Percentiles rank a stretch among this genome's conserved stretches.
phyloP scores from a whole-genome alignment of 805 yeast species.

The Scheffersomyces ergatensis region DNA sequence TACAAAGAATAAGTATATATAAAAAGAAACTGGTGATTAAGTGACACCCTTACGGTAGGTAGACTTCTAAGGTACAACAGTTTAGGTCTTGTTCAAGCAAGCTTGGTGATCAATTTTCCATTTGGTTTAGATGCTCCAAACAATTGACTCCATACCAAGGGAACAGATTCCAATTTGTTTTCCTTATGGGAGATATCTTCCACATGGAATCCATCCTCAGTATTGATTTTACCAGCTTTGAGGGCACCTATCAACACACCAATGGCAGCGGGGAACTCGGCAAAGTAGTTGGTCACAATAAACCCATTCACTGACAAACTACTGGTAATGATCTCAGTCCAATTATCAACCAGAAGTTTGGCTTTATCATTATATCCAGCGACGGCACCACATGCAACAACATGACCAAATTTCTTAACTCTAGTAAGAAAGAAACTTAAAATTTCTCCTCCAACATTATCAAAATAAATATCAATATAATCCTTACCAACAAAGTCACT shows the following conservation, averaged over 20 bases:
- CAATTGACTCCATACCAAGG: slow-evolving; percentile 47
- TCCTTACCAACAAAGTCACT: slow-evolving; percentile 38
- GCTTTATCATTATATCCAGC: slow-evolving; percentile 51
- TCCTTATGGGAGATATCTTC: slow-evolving; percentile 27
- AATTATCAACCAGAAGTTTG: slow-evolving; percentile 35
- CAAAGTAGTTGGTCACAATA: slow-evolving; percentile 44
- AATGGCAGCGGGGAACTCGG: slow-evolving; percentile 36
- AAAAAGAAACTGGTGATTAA: too few species aligned
- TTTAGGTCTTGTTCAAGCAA: too few species aligned
- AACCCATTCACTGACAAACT: slow-evolving; percentile 55
- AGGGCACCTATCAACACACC: slow-evolving; percentile 33
- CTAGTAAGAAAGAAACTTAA: slow-evolving; percentile 43
- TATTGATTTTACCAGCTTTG: slow-evolving; percentile 39
- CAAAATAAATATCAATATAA: slow-evolving; percentile 53
- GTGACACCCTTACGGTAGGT: too few species aligned
- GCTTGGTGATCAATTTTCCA: slow-evolving; percentile 51
- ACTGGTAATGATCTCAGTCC: slow-evolving; percentile 44
- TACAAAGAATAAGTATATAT: too few species aligned
- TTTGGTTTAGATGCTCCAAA: slow-evolving; percentile 41
- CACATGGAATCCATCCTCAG: slow-evolving; percentile 32
- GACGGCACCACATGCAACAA: slow-evolving; percentile 65
- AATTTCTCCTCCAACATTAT: slow-evolving; percentile 63
- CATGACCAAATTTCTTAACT: slow-evolving; percentile 39
- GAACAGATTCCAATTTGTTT: slow-evolving; percentile 40
- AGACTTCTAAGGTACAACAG: too few species aligned